A percentile compares a stretch with the other conserved stretches of the same genome.
These are phyloP conservation scores for Eucalyptus albens DNA, from an alignment of 345 rosid species.

Conservation along the genomic window DNA sequence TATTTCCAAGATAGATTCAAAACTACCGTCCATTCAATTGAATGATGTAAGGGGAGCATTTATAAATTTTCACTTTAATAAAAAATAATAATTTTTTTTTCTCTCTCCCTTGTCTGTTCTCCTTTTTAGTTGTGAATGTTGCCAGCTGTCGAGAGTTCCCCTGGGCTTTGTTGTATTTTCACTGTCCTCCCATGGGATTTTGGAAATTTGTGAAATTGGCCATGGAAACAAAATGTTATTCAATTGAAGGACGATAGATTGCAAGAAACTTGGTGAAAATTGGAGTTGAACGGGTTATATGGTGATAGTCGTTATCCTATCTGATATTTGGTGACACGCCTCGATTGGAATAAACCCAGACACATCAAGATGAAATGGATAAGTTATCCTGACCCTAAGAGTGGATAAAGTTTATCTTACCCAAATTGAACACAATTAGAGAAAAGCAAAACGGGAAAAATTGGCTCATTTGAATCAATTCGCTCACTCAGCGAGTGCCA, in stretches of 20 bases:
- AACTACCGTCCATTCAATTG: no score
- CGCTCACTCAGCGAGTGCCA: background rate
- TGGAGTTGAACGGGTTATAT: background rate
- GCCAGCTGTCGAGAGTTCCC: background rate
- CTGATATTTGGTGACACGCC: background rate
- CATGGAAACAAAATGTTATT: background rate
- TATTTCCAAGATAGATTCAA: no score
- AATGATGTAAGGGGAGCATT: background rate
- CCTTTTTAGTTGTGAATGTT: background rate
- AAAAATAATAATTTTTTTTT: background rate
- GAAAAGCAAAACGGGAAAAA: background rate
- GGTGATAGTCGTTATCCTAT: background rate
- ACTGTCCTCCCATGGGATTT: background rate
- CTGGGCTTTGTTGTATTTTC: background rate
- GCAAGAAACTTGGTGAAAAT: background rate
- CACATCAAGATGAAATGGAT: background rate
- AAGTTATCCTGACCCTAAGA: background rate
- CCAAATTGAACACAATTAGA: background rate
- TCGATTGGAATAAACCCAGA: background rate
- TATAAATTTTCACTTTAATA: background rate
- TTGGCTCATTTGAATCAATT: background rate
- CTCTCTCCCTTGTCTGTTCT: background rate
- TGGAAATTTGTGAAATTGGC: background rate
- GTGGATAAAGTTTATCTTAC: background rate
- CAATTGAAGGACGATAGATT: background rate